Evolutionary conservation across 352 stramenopile genomes (phyloP).

Genomic region (Globisporangium yorkense): DNA sequence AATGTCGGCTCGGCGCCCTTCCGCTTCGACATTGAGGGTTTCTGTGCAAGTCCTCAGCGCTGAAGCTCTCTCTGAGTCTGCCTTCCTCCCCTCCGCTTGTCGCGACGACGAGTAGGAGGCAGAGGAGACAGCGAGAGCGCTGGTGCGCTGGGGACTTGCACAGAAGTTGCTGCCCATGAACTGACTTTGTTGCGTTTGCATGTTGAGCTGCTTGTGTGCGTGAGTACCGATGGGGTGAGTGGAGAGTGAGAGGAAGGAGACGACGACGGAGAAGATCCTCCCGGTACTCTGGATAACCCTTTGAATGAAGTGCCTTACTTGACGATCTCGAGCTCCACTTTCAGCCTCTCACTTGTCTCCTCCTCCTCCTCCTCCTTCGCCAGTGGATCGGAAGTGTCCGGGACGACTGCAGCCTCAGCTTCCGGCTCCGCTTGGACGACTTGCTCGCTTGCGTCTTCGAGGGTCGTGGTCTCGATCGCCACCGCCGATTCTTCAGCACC

Average conservation of each 20-base stretch:
- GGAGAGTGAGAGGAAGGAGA: neutral
- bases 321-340: neutral
- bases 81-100: no score
- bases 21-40: slow-evolving; percentile 81
- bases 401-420: neutral
- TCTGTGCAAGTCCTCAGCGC: slow-evolving; percentile 82
- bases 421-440: neutral
- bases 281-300: neutral
- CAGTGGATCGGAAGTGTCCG: neutral
- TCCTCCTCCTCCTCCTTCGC: neutral
- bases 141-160: slow-evolving; percentile 38
- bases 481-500: neutral
- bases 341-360: neutral
- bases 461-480: no score
- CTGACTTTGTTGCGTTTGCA: slow-evolving; percentile 1
- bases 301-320: neutral
- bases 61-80: neutral
- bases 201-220: slow-evolving; percentile 6
- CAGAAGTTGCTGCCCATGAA: slow-evolving; percentile 19
- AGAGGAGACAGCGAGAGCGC: neutral
- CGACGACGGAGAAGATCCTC: neutral
- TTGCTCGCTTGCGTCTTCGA: no score
- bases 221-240: slow-evolving; percentile 2
- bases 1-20: slow-evolving; percentile 73
- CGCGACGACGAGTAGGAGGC: neutral